Evolutionary conservation across 2,329 filamentous ascomycete genomes (phyloP).

Genomic region (Cladosporium phlei): DNA sequence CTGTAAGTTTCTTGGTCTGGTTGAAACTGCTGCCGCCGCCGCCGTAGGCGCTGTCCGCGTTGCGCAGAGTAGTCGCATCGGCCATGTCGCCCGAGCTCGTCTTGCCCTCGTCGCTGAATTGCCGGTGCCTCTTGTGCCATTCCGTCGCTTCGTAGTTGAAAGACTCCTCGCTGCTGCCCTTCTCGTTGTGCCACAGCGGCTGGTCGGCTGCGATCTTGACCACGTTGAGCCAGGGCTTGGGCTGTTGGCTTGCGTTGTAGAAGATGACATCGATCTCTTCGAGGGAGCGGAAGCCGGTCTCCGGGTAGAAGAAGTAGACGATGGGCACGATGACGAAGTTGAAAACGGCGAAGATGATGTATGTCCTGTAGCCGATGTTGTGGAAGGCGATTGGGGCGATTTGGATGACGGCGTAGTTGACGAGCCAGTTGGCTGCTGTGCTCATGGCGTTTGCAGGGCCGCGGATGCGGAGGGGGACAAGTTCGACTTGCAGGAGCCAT

Average conservation of each 20-base stretch:
- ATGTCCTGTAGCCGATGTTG: conserved; percentile 25
- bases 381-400: conserved; percentile 24
- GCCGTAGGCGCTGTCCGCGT: conserved; percentile 3
- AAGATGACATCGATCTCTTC: conserved; percentile 69
- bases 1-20: neutral
- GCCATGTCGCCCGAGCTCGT: conserved; percentile 23
- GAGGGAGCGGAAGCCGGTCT: conserved; percentile 51
- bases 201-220: conserved; percentile 48
- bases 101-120: conserved; percentile 26
- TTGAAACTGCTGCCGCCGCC: conserved; percentile 39
- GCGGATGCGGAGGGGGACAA: conserved; percentile 56
- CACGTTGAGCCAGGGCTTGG: conserved; percentile 45
- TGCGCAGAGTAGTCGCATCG: conserved; percentile 19
- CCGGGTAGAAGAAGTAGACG: conserved; percentile 59
- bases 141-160: conserved; percentile 42
- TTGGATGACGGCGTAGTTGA: conserved; percentile 45
- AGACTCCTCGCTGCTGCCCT: conserved; percentile 52
- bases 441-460: conserved; percentile 61
- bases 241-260: conserved; percentile 41
- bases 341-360: conserved; percentile 23
- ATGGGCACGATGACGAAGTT: conserved; percentile 39
- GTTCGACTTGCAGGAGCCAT: conserved; percentile 59
- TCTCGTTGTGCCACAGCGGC: conserved; percentile 53
- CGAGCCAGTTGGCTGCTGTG: conserved; percentile 40
- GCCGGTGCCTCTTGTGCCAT: conserved; percentile 31